Base-by-base conservation (phyloP, 495 filamentous ascomycete genomes). In the Penicillium canescens region DNA sequence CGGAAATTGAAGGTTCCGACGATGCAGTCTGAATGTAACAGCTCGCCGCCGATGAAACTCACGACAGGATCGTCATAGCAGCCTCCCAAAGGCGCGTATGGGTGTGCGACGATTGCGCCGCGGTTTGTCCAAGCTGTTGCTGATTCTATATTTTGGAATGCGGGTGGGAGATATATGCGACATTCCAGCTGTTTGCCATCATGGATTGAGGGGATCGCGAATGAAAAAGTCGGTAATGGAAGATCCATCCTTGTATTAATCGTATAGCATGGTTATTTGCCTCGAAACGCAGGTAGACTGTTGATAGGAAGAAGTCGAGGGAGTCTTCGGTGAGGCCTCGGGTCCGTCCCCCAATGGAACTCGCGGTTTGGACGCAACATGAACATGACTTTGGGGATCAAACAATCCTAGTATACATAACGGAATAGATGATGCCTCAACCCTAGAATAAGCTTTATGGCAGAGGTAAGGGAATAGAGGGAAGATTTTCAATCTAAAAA, bases 1-100 rank as follows among this genome's bases (percentile, higher is more conserved):
- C 92, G 83, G 59, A 97, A 96, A 63, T 98, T 97, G 68, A 98
- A 97, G 1, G 90, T 96, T 6, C 79, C 88, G 14, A 97, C 90
- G 3, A 95, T 68, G 61, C 81, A 93, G 14, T 89, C 91, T 21
- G 75, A 62, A 4, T 76, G 68, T 6, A 96, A 66, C 21, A 96
- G 75, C 49, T 86, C 85, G 3, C 67, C 66, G 2, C 80, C 82
- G 11, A 89, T 66, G 20, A 82, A 72, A 28, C 80, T 71, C 12
- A 98, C 89, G 18, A 95, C 78, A 0, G 80, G 79, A 57, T 98
- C 91, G 65, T 97, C 88, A 66, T 85, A 93, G 72, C 76, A 86
- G 5, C 94, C 94, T 10, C 94, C 94, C 6, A 98, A 74, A 0
- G 88, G 82, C 16, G 91, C 90, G 55, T 97, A 98, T 0, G 94